phyloP scores from a whole-genome alignment of 23 red algal genomes.

The Pyropia yezoensis region DNA sequence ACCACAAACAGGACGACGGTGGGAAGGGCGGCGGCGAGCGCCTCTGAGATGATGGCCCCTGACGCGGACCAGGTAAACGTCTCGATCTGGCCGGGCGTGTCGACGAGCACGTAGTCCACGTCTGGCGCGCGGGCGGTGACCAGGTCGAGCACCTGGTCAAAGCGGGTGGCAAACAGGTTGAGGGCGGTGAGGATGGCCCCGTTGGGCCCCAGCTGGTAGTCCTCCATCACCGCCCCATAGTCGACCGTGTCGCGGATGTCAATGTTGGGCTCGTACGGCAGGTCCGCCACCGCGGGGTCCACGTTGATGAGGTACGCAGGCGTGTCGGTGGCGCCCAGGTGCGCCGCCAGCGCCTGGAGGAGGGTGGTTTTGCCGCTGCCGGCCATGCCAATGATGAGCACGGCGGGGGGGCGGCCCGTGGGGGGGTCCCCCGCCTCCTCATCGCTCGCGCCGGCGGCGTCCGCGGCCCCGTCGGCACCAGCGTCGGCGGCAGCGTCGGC shows the following conservation, averaged over 20 bases:
- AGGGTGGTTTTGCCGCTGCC: slow-evolving; percentile 90
- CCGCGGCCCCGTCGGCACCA: too few relatives aligned
- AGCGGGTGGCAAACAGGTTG: slow-evolving; percentile 85
- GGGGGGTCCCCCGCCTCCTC: background rate
- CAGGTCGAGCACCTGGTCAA: slow-evolving; percentile 76
- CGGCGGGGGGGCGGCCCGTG: slow-evolving; percentile 22
- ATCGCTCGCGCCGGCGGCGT: too few relatives aligned
- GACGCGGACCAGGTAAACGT: slow-evolving; percentile 97
- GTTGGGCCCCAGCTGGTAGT: slow-evolving; percentile 89
- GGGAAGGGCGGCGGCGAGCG: slow-evolving; percentile 53
- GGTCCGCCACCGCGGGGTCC: slow-evolving; percentile 80
- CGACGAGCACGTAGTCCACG: slow-evolving; percentile 56
- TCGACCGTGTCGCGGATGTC: slow-evolving; percentile 96
- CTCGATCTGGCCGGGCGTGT: slow-evolving; percentile 98
- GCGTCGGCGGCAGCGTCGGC: too few relatives aligned
- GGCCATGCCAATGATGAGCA: slow-evolving; percentile 93
- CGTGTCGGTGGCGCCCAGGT: slow-evolving; percentile 17
- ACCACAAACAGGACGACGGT: slow-evolving; percentile 90
- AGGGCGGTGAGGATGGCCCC: slow-evolving; percentile 91
- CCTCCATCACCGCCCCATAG: slow-evolving; percentile 71
- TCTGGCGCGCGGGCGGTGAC: slow-evolving; percentile 44
- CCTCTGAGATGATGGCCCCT: slow-evolving; percentile 83
- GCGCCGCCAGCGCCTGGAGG: slow-evolving; percentile 46
- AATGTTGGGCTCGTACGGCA: slow-evolving; percentile 69
- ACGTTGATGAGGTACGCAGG: slow-evolving; percentile 78